Evolutionary conservation across 2,329 filamentous ascomycete species (phyloP).

Genomic region (Ophiosphaerella herpotricha): DNA sequence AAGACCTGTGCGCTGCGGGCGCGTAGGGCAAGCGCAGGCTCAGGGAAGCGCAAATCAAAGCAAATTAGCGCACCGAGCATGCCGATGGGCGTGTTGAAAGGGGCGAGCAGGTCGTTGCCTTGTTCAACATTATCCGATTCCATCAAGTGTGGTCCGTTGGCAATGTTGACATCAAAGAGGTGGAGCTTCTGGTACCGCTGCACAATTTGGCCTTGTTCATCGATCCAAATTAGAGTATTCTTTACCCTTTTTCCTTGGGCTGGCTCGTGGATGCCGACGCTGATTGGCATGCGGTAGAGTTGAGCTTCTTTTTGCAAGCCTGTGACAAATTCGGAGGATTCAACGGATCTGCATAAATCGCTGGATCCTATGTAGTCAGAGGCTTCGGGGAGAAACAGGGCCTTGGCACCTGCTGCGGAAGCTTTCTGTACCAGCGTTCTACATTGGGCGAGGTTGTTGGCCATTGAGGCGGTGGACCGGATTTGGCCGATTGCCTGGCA

Average conservation of each 20-base stretch:
- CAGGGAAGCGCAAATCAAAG: constrained; percentile 87
- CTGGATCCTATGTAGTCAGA: constrained; percentile 82
- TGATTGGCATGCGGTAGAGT: constrained; percentile 69
- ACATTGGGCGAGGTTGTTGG: constrained; percentile 80
- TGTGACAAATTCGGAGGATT: constrained; percentile 72
- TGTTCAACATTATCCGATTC: constrained; percentile 70
- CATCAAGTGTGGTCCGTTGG: constrained; percentile 60
- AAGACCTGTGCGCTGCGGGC: constrained; percentile 73
- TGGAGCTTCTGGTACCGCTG: constrained; percentile 86
- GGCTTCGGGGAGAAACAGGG: constrained; percentile 90
- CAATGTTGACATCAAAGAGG: constrained; percentile 76
- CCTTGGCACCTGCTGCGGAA: constrained; percentile 75
- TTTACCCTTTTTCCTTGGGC: constrained; percentile 58
- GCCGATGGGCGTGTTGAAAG: constrained; percentile 75
- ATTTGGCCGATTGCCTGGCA: constrained; percentile 83
- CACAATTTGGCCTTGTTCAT: constrained; percentile 61
- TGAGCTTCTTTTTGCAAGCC: constrained; percentile 73
- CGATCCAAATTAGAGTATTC: constrained; percentile 71
- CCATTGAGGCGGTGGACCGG: constrained; percentile 79
- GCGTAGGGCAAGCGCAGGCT: constrained; percentile 70
- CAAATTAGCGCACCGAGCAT: constrained; percentile 81
- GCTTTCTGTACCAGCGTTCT: constrained; percentile 73
- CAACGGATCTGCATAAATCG: constrained; percentile 69
- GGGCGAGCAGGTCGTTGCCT: constrained; percentile 60
- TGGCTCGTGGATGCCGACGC: constrained; percentile 77